phyloP scores from a whole-genome alignment of 75 land plant genomes.

The Sequoiadendron giganteum region DNA sequence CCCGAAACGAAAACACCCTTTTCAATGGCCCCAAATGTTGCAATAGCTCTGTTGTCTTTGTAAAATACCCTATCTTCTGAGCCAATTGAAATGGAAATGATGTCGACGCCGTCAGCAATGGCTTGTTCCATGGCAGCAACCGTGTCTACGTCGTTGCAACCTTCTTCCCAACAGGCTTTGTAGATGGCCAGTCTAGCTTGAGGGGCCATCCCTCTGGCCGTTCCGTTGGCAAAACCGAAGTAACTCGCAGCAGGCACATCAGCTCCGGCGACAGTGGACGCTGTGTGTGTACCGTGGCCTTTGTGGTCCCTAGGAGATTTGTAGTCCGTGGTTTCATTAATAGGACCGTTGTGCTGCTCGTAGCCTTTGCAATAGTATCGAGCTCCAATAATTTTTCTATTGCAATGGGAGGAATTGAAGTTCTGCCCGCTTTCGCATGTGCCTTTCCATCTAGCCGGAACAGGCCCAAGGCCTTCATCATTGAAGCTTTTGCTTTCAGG shows the following conservation, averaged over 20 bases:
- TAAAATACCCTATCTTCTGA: neutral
- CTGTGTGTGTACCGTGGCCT: slow-evolving; percentile 31
- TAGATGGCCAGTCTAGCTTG: slow-evolving; percentile 17
- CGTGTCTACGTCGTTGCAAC: slow-evolving; percentile 11
- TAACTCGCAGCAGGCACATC: neutral
- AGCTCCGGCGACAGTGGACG: slow-evolving; percentile 16
- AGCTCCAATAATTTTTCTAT: slow-evolving; percentile 67
- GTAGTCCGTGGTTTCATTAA: neutral
- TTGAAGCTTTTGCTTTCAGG: slow-evolving; percentile 72
- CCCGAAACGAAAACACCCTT: slow-evolving; percentile 15
- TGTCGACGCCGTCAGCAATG: slow-evolving; percentile 30
- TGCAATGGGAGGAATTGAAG: slow-evolving; percentile 43
- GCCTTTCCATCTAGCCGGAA: slow-evolving; percentile 63
- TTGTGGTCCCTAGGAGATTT: slow-evolving; percentile 17
- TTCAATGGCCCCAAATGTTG: slow-evolving; percentile 13
- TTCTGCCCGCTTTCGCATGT: slow-evolving; percentile 47
- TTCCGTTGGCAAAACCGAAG: slow-evolving; percentile 19
- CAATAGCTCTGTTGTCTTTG: slow-evolving; percentile 15
- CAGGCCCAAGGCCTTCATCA: slow-evolving; percentile 42
- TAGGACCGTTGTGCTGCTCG: slow-evolving; percentile 17
- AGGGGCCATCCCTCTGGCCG: slow-evolving; percentile 28
- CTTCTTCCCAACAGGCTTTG: slow-evolving; percentile 27
- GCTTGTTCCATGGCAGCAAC: slow-evolving; percentile 33
- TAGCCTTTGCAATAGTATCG: slow-evolving; percentile 59
- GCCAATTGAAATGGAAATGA: neutral